Evolutionary conservation across 2,329 filamentous ascomycete genomes (phyloP), one percentile per base, ranked within the genome.

Genomic region (Berkeleyomyces basicola): DNA sequence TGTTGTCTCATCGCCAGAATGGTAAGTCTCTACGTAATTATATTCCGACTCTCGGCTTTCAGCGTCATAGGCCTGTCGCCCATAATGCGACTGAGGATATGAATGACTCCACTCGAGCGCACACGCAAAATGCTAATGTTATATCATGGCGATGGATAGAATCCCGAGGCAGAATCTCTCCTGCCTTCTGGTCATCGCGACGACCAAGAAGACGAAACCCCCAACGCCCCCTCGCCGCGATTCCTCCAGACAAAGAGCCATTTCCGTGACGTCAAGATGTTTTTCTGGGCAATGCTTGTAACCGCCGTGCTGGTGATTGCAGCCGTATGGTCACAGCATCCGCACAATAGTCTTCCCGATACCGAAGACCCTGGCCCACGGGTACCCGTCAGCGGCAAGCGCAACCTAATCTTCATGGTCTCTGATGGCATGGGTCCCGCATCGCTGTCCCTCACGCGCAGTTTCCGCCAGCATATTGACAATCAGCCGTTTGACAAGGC

Each of bases 401-500:
- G 89, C 62, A 99, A 97, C 74, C 79, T 99, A 61, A 86, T 99
- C 69, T 97, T 99, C 78, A 99, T 99, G 93, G 92, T 99, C 44
- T 96, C 90, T 0, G 93, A 99, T 72, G 93, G 93, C 70, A 99
- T 99, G 93, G 93, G 93, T 0, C 93, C 93, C 6, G 89, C 93
- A 7, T 92, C 89, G 68, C 79, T 99, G 61, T 87, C 87, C 36
- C 74, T 99, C 71, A 96, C 93, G 5, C 82, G 93, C 63, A 88
- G 85, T 70, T 99, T 87, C 76, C 84, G 88, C 67, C 93, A 99
- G 73, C 82, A 86, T 68, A 79, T 85, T 62, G 80, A 88, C 46
- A 82, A 80, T 4, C 78, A 95, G n/a, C 85, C 88, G 0, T 81
- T 81, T 67, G 81, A 85, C 68, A 84, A 96, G 69, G 84, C 85